Base-by-base conservation (phyloP, 805 yeast species). In the Yarrowia divulgata region DNA sequence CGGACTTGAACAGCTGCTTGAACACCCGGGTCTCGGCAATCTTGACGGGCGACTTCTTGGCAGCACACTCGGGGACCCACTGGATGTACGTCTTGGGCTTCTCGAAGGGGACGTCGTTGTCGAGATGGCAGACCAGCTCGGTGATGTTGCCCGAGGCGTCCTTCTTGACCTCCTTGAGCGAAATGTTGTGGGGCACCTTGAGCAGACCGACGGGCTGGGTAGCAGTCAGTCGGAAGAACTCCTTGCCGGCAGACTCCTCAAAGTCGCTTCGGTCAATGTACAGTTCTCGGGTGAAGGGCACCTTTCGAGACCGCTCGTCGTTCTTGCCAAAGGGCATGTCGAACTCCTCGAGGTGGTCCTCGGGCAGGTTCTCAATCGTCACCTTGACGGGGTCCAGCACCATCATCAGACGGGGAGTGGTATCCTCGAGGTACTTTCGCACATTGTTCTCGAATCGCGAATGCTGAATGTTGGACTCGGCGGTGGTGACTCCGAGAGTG, bases 1-100 rank as follows among this genome's bases (percentile, higher is more conserved):
- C 98, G 67, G 94, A 88, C 71, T 87, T 86, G 85, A 95, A 95
- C 73, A 95, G 82, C 77, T 88, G 94, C 76, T 91, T 90, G 81
- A 94, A 93, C 72, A 91, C 84, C 80, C 98, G 88, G 34, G 93
- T 90, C 80, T 95, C 97, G 39, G 83, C 79, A 69, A 95, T 78
- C 68, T 79, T 79, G 58, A 90, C 82, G 4, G 94, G 93, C 10
- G 92, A 87, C 50, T 81, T 80, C 74, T 86, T 82, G 71, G 85
- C 84, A 40, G 82, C 80, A 29, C 88, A 82, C 71, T 87, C 87
- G 66, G 97, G 97, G 66, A 95, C 88, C 99, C 99, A 95, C 81
- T 95, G 99, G 76, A 95, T 93, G 77, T 84, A 95, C 10, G 99
- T 93, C 86, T 94, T 95, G 76, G 99, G 99, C 77, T 91, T 92